Evolutionary conservation across 2,329 filamentous ascomycete genomes (phyloP).

Genomic region (Biscogniauxia mediterranea): DNA sequence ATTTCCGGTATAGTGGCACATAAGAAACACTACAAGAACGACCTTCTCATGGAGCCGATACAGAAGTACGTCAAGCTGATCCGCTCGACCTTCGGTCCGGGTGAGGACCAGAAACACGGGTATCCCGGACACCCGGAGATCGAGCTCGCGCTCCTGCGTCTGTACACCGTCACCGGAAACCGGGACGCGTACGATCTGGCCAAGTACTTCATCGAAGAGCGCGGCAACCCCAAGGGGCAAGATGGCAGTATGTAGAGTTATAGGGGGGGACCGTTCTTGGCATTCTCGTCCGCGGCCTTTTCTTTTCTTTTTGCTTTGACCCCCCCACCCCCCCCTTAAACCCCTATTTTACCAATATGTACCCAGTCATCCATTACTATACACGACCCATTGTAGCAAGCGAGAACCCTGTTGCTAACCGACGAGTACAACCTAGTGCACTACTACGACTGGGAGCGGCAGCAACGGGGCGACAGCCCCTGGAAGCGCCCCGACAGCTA

Average conservation of each 20-base stretch:
- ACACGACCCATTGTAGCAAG: neutral
- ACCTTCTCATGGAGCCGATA: conserved; percentile 50
- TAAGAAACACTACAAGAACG: conserved; percentile 49
- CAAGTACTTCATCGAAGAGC: conserved; percentile 56
- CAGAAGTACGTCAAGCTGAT: conserved; percentile 55
- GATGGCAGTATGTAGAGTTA: conserved; percentile 35
- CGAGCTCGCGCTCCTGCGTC: conserved; percentile 45
- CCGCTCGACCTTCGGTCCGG: conserved; percentile 49
- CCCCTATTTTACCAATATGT: neutral
- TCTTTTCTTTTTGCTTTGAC: too few species aligned
- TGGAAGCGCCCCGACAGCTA: conserved; percentile 48
- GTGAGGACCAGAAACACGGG: conserved; percentile 48
- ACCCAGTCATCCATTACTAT: neutral
- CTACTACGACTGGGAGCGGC: conserved; percentile 55
- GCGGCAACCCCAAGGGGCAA: conserved; percentile 51
- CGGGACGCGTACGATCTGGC: conserved; percentile 45
- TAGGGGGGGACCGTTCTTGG: too few species aligned
- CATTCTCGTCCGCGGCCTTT: neutral
- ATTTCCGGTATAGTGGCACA: conserved; percentile 43
- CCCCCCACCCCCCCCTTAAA: too few species aligned
- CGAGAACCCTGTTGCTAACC: too few species aligned
- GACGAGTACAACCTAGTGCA: conserved; percentile 29
- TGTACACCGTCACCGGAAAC: conserved; percentile 36
- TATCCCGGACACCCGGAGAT: conserved; percentile 60
- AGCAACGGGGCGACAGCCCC: conserved; percentile 47